Percentiles rank a stretch among this genome's conserved stretches.
These are phyloP conservation scores for Mucor ambiguus DNA, from an alignment of 371 early-diverging fungal genomes.

Conservation along the genomic window DNA sequence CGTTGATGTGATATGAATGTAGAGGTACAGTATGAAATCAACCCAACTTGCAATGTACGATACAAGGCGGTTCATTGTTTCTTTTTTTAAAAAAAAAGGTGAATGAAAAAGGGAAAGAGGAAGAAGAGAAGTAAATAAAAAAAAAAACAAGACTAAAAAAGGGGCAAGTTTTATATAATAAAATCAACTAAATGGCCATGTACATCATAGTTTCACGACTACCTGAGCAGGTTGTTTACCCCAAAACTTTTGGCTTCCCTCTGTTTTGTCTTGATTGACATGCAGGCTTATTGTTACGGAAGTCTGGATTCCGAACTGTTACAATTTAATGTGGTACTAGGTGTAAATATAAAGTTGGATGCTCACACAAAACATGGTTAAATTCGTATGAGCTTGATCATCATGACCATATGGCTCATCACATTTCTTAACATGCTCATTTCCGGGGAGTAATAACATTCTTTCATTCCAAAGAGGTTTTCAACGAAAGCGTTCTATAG, in stretches of 20 bases:
- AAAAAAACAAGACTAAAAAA: slow-evolving; percentile 4
- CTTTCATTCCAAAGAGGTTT: neutral
- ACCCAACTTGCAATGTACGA: slow-evolving; percentile 19
- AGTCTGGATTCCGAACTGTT: slow-evolving; percentile 14
- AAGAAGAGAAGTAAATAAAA: neutral
- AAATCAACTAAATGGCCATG: neutral
- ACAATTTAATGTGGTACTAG: slow-evolving; percentile 13
- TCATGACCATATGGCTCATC: neutral
- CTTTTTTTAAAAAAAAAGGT: no score
- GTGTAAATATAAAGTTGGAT: neutral
- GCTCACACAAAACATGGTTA: neutral
- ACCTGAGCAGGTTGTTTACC: slow-evolving; percentile 8
- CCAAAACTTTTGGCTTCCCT: slow-evolving; percentile 14
- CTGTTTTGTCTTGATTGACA: slow-evolving; percentile 14
- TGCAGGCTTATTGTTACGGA: slow-evolving; percentile 20
- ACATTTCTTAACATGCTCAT: neutral
- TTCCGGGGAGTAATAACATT: neutral
- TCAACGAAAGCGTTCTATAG: neutral
- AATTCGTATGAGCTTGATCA: neutral
- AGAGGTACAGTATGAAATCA: slow-evolving; percentile 12
- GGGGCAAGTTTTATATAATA: slow-evolving; percentile 2
- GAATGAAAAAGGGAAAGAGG: neutral
- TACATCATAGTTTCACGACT: slow-evolving; percentile 17
- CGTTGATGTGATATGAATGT: slow-evolving; percentile 21
- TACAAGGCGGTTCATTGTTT: slow-evolving; percentile 7